Evolutionary conservation across 805 yeast species (phyloP).

Genomic region (Cyberlindnera americana): DNA sequence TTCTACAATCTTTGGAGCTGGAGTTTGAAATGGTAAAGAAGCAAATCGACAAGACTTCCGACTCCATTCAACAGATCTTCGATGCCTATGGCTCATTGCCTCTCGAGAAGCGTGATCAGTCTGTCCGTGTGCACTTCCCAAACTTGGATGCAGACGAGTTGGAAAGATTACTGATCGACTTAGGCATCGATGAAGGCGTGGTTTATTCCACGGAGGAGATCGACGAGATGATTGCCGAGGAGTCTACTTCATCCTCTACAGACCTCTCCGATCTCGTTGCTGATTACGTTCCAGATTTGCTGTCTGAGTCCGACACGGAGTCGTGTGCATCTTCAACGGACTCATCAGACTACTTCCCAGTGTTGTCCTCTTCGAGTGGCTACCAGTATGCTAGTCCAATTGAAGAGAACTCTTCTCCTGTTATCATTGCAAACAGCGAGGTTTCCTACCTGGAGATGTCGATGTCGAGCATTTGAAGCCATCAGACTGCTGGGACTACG

Average conservation of each 20-base stretch:
- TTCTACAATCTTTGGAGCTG: constrained; percentile 36
- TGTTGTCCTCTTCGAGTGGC: constrained; percentile 14
- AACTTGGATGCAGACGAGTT: constrained; percentile 60
- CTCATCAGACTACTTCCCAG: constrained; percentile 11
- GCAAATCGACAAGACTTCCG: constrained; percentile 40
- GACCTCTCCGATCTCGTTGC: constrained; percentile 12
- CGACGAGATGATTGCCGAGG: constrained; percentile 6
- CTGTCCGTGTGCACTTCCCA: constrained; percentile 63
- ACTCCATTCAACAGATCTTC: constrained; percentile 42
- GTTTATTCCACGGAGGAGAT: constrained; percentile 37
- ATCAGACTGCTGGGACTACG: background rate
- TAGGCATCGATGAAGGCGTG: constrained; percentile 55
- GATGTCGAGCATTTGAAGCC: background rate
- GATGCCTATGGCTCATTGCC: constrained; percentile 65
- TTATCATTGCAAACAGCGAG: constrained; percentile 12
- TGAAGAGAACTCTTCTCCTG: constrained; percentile 7
- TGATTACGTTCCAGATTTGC: constrained; percentile 23
- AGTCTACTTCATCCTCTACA: background rate
- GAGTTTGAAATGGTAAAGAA: constrained; percentile 37
- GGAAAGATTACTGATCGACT: constrained; percentile 52
- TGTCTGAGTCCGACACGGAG: constrained; percentile 16
- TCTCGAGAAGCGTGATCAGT: constrained; percentile 41
- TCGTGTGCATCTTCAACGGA: constrained; percentile 7
- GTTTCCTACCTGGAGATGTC: constrained; percentile 5
- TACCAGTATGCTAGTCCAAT: constrained; percentile 12